These are phyloP conservation scores for Mycena vulgaris DNA, from an alignment of 768 basidiomycete genomes.

Conservation along the genomic window DNA sequence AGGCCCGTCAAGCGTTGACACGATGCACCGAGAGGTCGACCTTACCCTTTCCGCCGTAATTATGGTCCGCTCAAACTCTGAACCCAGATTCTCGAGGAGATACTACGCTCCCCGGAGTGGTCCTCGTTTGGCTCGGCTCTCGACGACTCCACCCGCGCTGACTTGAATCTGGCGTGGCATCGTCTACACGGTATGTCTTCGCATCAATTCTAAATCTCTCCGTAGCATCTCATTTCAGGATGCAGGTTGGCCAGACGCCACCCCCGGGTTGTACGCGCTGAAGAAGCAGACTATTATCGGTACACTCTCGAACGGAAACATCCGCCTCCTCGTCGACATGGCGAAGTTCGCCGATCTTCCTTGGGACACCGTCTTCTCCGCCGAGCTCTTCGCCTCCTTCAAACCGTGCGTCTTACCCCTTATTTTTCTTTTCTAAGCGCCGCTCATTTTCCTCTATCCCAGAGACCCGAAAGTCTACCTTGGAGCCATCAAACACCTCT, in stretches of 20 bases:
- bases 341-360: slow-evolving; percentile 74
- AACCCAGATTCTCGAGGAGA: slow-evolving; percentile 68
- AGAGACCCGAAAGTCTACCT: slow-evolving; percentile 70
- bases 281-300: slow-evolving; percentile 67
- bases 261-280: slow-evolving; percentile 63
- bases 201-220: neutral
- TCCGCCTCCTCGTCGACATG: slow-evolving; percentile 74
- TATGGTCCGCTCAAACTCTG: neutral
- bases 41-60: too few species aligned
- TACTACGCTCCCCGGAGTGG: slow-evolving; percentile 69
- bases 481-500: slow-evolving; percentile 64
- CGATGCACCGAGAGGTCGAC: slow-evolving; percentile 68
- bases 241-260: slow-evolving; percentile 72
- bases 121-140: slow-evolving; percentile 60
- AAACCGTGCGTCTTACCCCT: slow-evolving; percentile 67
- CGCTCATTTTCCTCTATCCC: neutral
- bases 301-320: slow-evolving; percentile 76
- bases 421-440: neutral
- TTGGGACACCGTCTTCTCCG: slow-evolving; percentile 76
- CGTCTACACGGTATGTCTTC: slow-evolving; percentile 60
- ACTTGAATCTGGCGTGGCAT: slow-evolving; percentile 73
- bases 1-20: slow-evolving; percentile 68
- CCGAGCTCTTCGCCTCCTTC: slow-evolving; percentile 72
- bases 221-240: neutral
- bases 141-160: slow-evolving; percentile 58